Base-by-base conservation (phyloP, 1,284 basidiomycete species). In the Albatrellus sp. region DNA sequence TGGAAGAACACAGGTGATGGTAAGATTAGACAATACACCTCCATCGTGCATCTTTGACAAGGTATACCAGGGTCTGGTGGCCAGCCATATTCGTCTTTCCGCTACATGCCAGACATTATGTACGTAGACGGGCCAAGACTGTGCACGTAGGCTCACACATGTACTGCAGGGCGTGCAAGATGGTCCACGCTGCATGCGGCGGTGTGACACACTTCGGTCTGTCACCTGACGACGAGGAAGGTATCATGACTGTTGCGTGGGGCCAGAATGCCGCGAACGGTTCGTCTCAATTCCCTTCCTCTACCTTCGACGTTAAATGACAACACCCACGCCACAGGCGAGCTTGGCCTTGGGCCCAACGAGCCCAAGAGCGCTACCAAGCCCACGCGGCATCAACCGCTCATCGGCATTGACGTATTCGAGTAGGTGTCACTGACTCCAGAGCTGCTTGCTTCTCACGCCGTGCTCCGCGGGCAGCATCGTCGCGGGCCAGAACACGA, bases 1-100 rank as follows among this genome's bases (percentile, higher is more conserved):
- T 96, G 89, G 87, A 96, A 94, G 63, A 84, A 80, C 47, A 88
- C 86, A 1, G 93, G 92, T 12, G 91, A 94, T 61, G 92, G 91
- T 74, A 44, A 54, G 65, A 41, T 17, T 50, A 24, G 54, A 50
- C 10, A 7, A 52, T 57, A 40, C 52, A 3, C 48, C 43, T 47
- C 42, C 45, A 44, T 44, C 37, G 54, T 35, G n/a, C 34, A 14
- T 11, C 19, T 13, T 14, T 49, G 29, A 20, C 44, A 20, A 33
- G 5, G 19, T 12, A 43, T 30, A 19, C 9, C 3, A 85, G 81
- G 84, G 12, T 90, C 85, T 6, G 74, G 73, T 10, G 86, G 86
- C 11, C 81, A 85, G 30, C 87, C 88, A 0, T 90, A 82, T 60
- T 89, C 88, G 1, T 73, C 75, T 1, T 89, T 91, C 67, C 75